A percentile compares a stretch with the other conserved stretches of the same genome.
phyloP scores from a whole-genome alignment of 2,329 filamentous ascomycete genomes.

The Pseudonectria buxi region DNA sequence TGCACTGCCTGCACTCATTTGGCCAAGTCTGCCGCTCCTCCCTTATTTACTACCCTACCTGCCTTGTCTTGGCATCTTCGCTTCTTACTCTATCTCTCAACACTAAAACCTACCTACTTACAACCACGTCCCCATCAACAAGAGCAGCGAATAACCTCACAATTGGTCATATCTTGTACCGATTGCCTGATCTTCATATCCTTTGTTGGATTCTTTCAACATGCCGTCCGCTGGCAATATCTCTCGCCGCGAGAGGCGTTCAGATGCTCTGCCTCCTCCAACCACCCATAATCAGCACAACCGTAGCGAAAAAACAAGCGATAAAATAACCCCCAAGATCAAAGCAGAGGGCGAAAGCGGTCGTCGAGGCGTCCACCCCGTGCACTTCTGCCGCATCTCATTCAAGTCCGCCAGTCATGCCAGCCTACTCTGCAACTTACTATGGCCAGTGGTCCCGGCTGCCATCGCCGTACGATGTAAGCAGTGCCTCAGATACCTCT shows the following conservation, averaged over 20 bases:
- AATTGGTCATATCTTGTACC: too few relatives aligned
- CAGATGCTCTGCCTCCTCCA: slow-evolving; percentile 20
- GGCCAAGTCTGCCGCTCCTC: too few relatives aligned
- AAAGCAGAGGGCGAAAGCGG: slow-evolving; percentile 37
- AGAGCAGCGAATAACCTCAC: too few relatives aligned
- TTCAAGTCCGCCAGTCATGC: slow-evolving; percentile 38
- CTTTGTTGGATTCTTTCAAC: too few relatives aligned
- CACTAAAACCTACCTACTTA: too few relatives aligned
- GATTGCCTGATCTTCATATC: too few relatives aligned
- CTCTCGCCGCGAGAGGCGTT: slow-evolving; percentile 1
- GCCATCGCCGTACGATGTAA: slow-evolving; percentile 38
- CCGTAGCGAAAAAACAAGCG: slow-evolving; percentile 7
- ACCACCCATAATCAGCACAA: slow-evolving; percentile 20
- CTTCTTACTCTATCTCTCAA: too few relatives aligned
- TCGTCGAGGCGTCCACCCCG: slow-evolving; percentile 36
- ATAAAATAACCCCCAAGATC: slow-evolving; percentile 12
- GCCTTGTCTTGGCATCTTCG: too few relatives aligned
- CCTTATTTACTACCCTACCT: too few relatives aligned
- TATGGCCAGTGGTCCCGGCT: slow-evolving; percentile 45
- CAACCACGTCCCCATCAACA: too few relatives aligned
- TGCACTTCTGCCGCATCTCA: slow-evolving; percentile 37
- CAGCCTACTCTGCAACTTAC: slow-evolving; percentile 39
- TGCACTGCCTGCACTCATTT: too few relatives aligned
- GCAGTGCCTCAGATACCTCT: slow-evolving; percentile 2
- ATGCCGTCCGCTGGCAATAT: background rate